Base-by-base conservation (phyloP, 2,329 filamentous ascomycete genomes). In the Fusarium equiseti region DNA sequence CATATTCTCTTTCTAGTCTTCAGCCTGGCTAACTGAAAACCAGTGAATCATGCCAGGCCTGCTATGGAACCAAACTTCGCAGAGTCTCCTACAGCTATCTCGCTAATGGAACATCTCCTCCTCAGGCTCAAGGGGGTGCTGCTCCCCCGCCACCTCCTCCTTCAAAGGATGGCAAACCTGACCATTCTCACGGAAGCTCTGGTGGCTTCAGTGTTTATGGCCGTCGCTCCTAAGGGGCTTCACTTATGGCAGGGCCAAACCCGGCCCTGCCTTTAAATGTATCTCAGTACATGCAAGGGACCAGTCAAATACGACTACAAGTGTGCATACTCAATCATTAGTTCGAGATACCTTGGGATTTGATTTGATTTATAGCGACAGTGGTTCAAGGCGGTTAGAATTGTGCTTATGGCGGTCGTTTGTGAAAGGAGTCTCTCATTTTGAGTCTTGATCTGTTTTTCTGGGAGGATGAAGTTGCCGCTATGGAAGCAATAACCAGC, bases 11-110 rank as follows among this genome's bases (percentile, higher is more conserved):
- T 4, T 16, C 13, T 38, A 7, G 6, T 20, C 4, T 35, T 40
- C 8, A 40, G 11, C 5, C 9, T 52, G 12, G 10, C 53, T 68
- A 55, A 56, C 40, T 31, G 4, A 10, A 16, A 31, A 51, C 32
- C 18, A 72, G 57, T 40, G 48, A 59, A n/a, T 20, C 53, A 49
- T 76, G 74, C 20, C 44, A 68, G 56, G 60, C 63, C n/a, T 76
- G 74, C n/a, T 48, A 71, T 20, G 74, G 73, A 35, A 74, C 66
- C 49, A 76, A 76, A 26, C 50, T 76, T 29, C 68, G 71, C 8
- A 52, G 59, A 35, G 74, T 76, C 9, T 73, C 74, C 15, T 68
- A 73, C 16, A 54, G 50, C 26, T 73, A 76, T 54, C 60, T 74
- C 40, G 55, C 63, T 16, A 51, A 42, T 11, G 70, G 64, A 24